Evolutionary conservation across 345 rosid genomes (phyloP), one percentile per base, ranked within the genome.

Genomic region (Crucihimalaya himalaica): DNA sequence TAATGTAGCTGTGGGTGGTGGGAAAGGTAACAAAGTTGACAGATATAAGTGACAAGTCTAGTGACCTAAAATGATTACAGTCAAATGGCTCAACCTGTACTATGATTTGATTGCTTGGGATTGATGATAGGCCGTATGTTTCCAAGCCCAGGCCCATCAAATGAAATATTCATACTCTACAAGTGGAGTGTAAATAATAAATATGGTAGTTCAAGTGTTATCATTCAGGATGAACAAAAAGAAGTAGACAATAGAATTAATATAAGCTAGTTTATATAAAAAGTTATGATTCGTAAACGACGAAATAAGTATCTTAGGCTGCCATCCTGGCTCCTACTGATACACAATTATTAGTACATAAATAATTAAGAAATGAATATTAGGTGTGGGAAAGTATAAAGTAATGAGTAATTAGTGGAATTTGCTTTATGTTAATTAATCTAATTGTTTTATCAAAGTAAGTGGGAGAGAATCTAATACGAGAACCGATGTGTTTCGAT

Each of bases 381-480:
- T 76, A 63, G 71, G 75, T 63, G 53, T 10, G 71, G 35, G 27
- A 21, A 53, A 31, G 2, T 29, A 51, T 70, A 63, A 42, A 55
- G 35, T 53, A 34, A 14, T 19, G 35, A 63, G 52, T 69, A 69
- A 34, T 15, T 43, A 70, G 61, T 64, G 76, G 76, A 64, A 48
- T 70, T 21, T 20, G 58, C 45, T 54, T 45, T 77, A 64, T 25
- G 46, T 11, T 34, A 55, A 35, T 46, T 11, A 37, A 43, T 37
- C 8, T 20, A 52, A n/a, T 59, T 23, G 25, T 67, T 60, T 25
- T 42, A 43, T 52, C 25, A 63, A 69, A 61, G 58, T 63, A 63
- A 55, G 61, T 74, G 67, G 65, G 18, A 46, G 47, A 56, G 80
- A 77, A 77, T 71, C 80, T 64, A 71, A 64, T 16, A 77, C 80